Conservation (phyloP, 1,139 yeast genomes). For the Debaryomyces sp. region DNA sequence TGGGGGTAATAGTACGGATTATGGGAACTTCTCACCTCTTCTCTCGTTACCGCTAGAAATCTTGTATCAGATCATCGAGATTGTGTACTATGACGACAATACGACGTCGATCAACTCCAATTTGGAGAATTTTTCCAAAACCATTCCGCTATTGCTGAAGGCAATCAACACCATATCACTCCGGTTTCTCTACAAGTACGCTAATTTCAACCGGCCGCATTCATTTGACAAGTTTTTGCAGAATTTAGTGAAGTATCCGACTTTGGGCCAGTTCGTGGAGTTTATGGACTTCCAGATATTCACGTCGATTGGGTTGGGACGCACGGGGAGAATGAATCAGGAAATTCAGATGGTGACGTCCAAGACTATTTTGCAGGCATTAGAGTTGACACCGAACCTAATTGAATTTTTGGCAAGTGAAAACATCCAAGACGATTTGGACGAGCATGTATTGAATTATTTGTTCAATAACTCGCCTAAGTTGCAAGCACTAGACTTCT, state of each 20-base stretch:
- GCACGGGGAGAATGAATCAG: slow-evolving; percentile 86
- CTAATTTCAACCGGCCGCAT: slow-evolving; percentile 78
- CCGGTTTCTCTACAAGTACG: slow-evolving; percentile 62
- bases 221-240: slow-evolving; percentile 72
- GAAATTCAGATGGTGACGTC: slow-evolving; percentile 91
- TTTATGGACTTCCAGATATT: slow-evolving; percentile 86
- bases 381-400: slow-evolving; percentile 65
- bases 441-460: slow-evolving; percentile 56
- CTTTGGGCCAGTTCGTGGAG: slow-evolving; percentile 67
- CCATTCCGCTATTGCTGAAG: slow-evolving; percentile 40
- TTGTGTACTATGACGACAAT: slow-evolving; percentile 45
- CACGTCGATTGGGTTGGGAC: slow-evolving; percentile 87
- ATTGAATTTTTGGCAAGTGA: slow-evolving; percentile 83
- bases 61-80: slow-evolving; percentile 44
- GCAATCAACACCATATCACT: slow-evolving; percentile 36
- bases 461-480: slow-evolving; percentile 62
- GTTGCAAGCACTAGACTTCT: slow-evolving; percentile 77
- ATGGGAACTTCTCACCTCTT: slow-evolving; percentile 13
- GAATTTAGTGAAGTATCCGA: slow-evolving; percentile 53
- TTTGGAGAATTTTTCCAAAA: slow-evolving; percentile 44
- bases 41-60: slow-evolving; percentile 43
- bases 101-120: slow-evolving; percentile 44
- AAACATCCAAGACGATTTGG: slow-evolving; percentile 83
- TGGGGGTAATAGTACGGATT: background rate
- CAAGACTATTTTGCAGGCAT: slow-evolving; percentile 64